Conservation (phyloP, 2,329 filamentous ascomycete species). For the Fusarium scirpi region DNA sequence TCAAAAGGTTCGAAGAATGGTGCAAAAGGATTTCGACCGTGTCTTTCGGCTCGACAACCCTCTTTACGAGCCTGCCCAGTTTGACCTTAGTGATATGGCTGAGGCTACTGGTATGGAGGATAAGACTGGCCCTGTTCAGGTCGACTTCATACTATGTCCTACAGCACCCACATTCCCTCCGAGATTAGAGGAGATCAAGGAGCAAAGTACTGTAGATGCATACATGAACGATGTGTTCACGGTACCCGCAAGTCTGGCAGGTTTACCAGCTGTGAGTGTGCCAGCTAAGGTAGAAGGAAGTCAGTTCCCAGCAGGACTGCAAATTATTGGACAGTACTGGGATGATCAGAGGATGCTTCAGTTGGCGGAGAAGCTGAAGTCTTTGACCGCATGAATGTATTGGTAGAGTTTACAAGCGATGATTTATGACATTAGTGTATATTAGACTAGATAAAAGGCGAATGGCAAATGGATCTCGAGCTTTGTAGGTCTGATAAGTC, state of each 20-base stretch:
- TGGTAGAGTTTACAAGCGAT: constrained; percentile 20
- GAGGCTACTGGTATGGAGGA: constrained; percentile 64
- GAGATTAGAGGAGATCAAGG: constrained; percentile 66
- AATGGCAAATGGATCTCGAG: neutral
- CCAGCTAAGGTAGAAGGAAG: constrained; percentile 62
- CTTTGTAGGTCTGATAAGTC: constrained; percentile 5
- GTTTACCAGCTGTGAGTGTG: constrained; percentile 87
- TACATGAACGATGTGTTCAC: constrained; percentile 98
- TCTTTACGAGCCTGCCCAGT: constrained; percentile 66
- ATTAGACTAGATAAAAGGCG: neutral
- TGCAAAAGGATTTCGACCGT: constrained; percentile 86
- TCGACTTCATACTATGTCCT: constrained; percentile 89
- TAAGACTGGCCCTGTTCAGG: constrained; percentile 70
- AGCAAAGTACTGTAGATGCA: constrained; percentile 72
- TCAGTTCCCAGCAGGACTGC: constrained; percentile 67
- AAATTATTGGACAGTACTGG: constrained; percentile 85
- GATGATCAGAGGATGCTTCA: constrained; percentile 74
- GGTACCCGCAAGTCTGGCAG: constrained; percentile 92
- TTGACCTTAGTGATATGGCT: constrained; percentile 71
- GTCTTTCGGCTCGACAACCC: constrained; percentile 80
- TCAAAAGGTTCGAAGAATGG: constrained; percentile 84
- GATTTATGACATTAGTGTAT: constrained; percentile 32
- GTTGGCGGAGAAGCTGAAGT: constrained; percentile 63
- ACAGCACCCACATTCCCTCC: constrained; percentile 85
- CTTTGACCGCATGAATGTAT: constrained; percentile 41